Base-by-base conservation (phyloP, 2,329 filamentous ascomycete genomes). In the Fusarium robinianum region DNA sequence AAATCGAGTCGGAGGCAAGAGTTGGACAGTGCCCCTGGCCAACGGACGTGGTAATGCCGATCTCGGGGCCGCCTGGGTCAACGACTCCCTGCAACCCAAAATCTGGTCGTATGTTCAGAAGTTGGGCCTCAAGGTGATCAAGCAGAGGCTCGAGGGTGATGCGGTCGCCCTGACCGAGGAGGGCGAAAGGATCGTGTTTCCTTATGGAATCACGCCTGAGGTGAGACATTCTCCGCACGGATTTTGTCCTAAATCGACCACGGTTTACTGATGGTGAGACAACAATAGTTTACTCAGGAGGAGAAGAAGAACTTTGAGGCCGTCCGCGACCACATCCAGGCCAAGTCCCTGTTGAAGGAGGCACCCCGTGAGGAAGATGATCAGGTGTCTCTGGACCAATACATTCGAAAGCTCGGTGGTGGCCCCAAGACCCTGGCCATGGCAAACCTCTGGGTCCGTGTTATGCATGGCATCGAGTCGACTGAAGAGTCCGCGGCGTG, bases 31-130 rank as follows among this genome's bases (percentile, higher is more conserved):
- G 3, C 59, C 63, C 1, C 49, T 65, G 7, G 52, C 63, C 2
- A 46, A 62, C 22, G 68, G 58, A 18, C 62, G 60, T 3, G 73
- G 72, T 0, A 46, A 64, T 0, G 67, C 74, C 6, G 80, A 83
- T 15, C 56, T 81, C 0, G 80, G 80, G 3, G 80, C 78, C 0
- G 78, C 77, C 0, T 84, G 80, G 80, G 75, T 83, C 51, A 83
- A 84, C 49, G 75, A 81, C 38, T 72, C 66, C 1, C 78, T 72
- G 36, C 79, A 83, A 49, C 64, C 54, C 17, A 63, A 64, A 4
- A 71, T 81, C 34, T 73, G 63, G 50, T 64, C 58, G 0, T 58
- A 78, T 6, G 69, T 69, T 0, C 53, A 67, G 32, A 51, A 61
- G 25, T 76, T 72, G 35, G 67, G 69, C 0, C 53, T 74, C 1